Conservation (phyloP, 208 protist species). For the Trypanosoma avium region DNA sequence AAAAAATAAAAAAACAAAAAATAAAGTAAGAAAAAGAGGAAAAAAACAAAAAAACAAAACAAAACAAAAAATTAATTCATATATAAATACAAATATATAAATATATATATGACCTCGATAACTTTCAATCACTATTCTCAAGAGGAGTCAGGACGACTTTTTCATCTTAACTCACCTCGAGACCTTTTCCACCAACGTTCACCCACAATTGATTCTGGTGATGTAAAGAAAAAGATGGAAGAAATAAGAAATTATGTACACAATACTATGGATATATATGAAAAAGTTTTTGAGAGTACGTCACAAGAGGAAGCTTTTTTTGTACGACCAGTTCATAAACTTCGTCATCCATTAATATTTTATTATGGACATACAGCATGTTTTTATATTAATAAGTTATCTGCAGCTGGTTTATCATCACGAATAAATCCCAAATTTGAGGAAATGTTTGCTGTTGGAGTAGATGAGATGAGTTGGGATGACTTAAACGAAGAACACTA, state of each 20-base stretch:
- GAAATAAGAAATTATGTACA: conserved; percentile 89
- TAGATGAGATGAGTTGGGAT: conserved; percentile 98
- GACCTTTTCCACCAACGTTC: conserved; percentile 63
- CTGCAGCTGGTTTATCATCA: conserved; percentile 73
- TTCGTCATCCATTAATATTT: conserved; percentile 96
- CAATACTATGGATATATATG: conserved; percentile 84
- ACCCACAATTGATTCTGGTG: conserved; percentile 49
- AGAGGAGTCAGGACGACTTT: conserved; percentile 45
- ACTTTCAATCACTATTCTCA: conserved; percentile 47
- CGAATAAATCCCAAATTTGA: conserved; percentile 89
- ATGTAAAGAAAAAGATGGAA: conserved; percentile 64
- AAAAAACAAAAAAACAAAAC: no score
- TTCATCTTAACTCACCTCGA: conserved; percentile 38
- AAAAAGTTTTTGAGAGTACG: conserved; percentile 85
- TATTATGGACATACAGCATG: conserved; percentile 96
- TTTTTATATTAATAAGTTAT: conserved; percentile 97
- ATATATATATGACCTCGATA: conserved; percentile 47
- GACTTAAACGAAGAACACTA: conserved; percentile 91
- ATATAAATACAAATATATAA: no score
- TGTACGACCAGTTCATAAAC: conserved; percentile 83
- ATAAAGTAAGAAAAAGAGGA: conserved; percentile 4
- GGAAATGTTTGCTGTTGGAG: conserved; percentile 94
- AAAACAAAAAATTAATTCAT: no score
- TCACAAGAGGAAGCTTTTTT: conserved; percentile 82
- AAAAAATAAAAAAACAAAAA: background rate